Evolutionary conservation across 75 land plant genomes (phyloP), one percentile per base, ranked within the genome.

Genomic region (Pinus taeda): DNA sequence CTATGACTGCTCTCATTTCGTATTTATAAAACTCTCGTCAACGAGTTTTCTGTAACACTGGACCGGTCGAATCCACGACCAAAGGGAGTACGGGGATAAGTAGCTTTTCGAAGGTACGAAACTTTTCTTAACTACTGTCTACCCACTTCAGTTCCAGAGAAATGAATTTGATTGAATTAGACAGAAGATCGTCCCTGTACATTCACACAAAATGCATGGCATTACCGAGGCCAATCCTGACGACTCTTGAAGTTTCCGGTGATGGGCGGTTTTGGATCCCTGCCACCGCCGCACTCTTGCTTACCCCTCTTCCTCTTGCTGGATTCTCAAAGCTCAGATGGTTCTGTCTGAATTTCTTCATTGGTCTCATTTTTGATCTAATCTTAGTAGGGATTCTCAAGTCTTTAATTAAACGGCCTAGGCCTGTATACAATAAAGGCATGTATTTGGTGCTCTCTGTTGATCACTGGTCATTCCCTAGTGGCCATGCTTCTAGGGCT

Each of bases 391-490:
- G 91, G 37, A 64, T 77, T n/a, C 53, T 88, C 79, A 96, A 96
- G 77, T 60, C 77, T 57, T 70, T 90, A 76, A 62, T 92, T 74
- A 88, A 88, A 55, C 83, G 99, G 2, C 88, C 95, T 6, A 91
- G 99, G 55, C 99, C 99, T n/a, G 80, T 77, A 33, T 92, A 96
- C 85, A 96, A 96, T 80, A 83, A 84, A n/a, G 85, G 85, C 70
- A 90, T 90, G 92, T 33, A 56, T 65, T 63, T 86, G 64, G 71
- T 79, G 21, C 75, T 94, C 56, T 73, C 91, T 74, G 91, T 86
- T 62, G 99, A 96, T 66, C 91, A 89, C 74, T 96, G 91, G 87
- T 96, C 99, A 9, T 96, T 96, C 75, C 99, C 99, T 49, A 94
- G 98, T 76, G 99, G 99, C 65, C 99, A 96, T 75, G 83, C 99